Evolutionary conservation across 2,329 filamentous ascomycete species (phyloP), one percentile per base, ranked within the genome.

Genomic region (Penicillium sp.): DNA sequence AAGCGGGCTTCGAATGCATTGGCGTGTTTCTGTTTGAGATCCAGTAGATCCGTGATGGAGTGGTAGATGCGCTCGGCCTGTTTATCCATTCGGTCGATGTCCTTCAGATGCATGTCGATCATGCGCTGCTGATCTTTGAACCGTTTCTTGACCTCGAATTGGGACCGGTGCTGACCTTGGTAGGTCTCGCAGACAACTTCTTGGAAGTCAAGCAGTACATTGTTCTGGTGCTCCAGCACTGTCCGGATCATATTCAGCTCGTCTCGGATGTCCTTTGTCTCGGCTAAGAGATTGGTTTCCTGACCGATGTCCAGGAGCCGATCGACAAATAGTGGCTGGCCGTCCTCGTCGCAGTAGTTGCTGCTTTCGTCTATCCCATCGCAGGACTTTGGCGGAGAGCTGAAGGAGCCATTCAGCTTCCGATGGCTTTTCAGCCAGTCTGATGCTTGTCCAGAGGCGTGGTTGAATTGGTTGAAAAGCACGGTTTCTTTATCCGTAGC

Each of bases 1-100:
- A 77, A 87, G 3, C 85, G 81, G 1, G 86, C 86, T 67, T 89
- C 86, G 47, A 87, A 82, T 0, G 84, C 85, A 71, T 88, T 89
- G 61, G 85, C 85, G 57, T 89, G 85, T 69, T 88, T 88, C 65
- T 89, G 86, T 66, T 89, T 89, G 1, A 88, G 78, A 61, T 89
- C 86, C 0, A 89, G 80, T 6, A 89, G 74, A 62, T 88, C 82
- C 0, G 82, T 86, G 44, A 88, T 80, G 56, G 79, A 82, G 43
- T 79, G 74, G 66, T 87, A 87, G 59, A 87, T 83, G 23, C 81
- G 79, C 57, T 82, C 78, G 0, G 86, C 85, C 68, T 87, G 85
- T 50, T 81, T 80, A 65, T 86, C 82, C 85, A 88, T 88, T 17
- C 84, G 78, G 35, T 81, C 78, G n/a, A 88, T 78, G 59, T 88